Evolutionary conservation across 192 early-diverging fungal genomes (phyloP).

Genomic region (Paraglomus brasilianum): DNA sequence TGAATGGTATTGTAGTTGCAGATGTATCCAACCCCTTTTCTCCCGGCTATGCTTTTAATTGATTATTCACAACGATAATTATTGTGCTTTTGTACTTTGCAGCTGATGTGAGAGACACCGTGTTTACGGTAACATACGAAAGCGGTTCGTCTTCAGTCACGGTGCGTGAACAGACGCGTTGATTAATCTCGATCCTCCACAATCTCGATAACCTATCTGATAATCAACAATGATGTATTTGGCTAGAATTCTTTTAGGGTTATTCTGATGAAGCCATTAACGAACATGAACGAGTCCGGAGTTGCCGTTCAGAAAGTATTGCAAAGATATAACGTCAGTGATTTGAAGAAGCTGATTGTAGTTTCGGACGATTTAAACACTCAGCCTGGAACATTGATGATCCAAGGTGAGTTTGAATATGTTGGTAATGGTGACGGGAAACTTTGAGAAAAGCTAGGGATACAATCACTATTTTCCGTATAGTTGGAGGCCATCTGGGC

Average conservation of each 20-base stretch:
- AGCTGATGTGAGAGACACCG: slow-evolving; percentile 58
- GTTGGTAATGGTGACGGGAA: not conserved
- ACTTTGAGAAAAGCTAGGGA: not conserved
- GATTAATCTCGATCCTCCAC: not conserved
- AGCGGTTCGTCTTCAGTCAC: slow-evolving; percentile 35
- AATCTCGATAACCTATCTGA: not conserved
- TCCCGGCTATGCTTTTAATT: no score
- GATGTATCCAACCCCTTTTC: not conserved
- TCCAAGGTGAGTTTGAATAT: slow-evolving; percentile 48
- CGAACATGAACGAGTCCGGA: slow-evolving; percentile 57
- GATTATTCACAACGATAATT: no score
- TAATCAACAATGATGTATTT: slow-evolving; percentile 16
- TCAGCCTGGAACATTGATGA: slow-evolving; percentile 51
- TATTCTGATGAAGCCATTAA: slow-evolving; percentile 56
- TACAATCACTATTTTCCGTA: not conserved
- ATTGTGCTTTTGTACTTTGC: slow-evolving; percentile 17
- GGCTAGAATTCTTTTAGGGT: slow-evolving; percentile 52
- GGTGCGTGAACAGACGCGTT: not conserved
- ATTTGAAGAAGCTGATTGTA: slow-evolving; percentile 55
- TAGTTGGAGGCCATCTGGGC: slow-evolving; percentile 46
- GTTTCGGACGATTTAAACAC: slow-evolving; percentile 61
- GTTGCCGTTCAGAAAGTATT: slow-evolving; percentile 53
- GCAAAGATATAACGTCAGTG: slow-evolving; percentile 43
- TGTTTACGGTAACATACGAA: slow-evolving; percentile 41
- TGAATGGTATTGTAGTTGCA: slow-evolving; percentile 34